Conservation (phyloP, 805 yeast genomes). For the Myxozyma udenii region DNA sequence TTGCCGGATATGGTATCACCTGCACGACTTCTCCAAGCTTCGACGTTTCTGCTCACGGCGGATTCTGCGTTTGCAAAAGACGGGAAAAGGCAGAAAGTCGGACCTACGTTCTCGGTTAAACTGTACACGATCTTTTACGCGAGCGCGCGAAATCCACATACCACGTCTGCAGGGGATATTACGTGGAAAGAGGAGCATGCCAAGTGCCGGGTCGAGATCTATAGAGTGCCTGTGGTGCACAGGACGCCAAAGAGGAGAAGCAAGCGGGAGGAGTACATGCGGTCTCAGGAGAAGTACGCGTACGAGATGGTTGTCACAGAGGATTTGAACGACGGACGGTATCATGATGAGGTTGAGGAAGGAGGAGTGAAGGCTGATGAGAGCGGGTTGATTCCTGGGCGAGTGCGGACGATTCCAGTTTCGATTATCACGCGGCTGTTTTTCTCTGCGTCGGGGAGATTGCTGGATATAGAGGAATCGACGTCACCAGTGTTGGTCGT, state of each 20-base stretch:
- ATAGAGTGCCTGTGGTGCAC: slow-evolving; percentile 32
- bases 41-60: slow-evolving; percentile 45
- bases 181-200: slow-evolving; percentile 75
- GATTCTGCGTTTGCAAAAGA: slow-evolving; percentile 36
- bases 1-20: slow-evolving; percentile 58
- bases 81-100: slow-evolving; percentile 44
- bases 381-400: slow-evolving; percentile 23
- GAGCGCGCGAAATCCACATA: slow-evolving; percentile 47
- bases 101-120: slow-evolving; percentile 58
- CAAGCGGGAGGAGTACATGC: slow-evolving; percentile 2
- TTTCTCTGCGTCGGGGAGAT: slow-evolving; percentile 66
- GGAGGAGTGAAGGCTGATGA: slow-evolving; percentile 33
- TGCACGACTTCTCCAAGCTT: slow-evolving; percentile 62
- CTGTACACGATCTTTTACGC: slow-evolving; percentile 55
- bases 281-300: slow-evolving; percentile 33
- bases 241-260: slow-evolving; percentile 9
- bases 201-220: slow-evolving; percentile 48
- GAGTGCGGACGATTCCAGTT: slow-evolving; percentile 40
- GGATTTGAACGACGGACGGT: slow-evolving; percentile 65
- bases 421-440: slow-evolving; percentile 51
- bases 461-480: slow-evolving; percentile 60
- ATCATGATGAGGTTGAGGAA: slow-evolving; percentile 55
- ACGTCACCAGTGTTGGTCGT: slow-evolving; percentile 64
- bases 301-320: slow-evolving; percentile 54
- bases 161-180: slow-evolving; percentile 46